A percentile compares a stretch with the other conserved stretches of the same genome.
These are phyloP conservation scores for Metarhizium humberi DNA, from an alignment of 2,329 filamentous ascomycete species.

Conservation along the genomic window DNA sequence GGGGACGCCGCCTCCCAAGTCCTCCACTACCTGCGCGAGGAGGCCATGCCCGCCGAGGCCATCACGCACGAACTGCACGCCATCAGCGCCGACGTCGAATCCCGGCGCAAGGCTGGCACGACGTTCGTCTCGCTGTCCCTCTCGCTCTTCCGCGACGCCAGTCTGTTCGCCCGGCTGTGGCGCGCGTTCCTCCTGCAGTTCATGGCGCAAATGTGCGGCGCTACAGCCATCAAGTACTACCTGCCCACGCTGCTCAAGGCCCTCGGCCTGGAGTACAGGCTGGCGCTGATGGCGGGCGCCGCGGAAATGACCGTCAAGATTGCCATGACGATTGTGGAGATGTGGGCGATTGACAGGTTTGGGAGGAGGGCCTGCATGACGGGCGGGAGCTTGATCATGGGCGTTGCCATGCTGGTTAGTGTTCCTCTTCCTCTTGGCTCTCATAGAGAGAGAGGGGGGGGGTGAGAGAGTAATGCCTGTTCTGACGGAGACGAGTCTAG, in stretches of 20 bases:
- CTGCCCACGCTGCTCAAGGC: slow-evolving; percentile 42
- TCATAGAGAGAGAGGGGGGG: too few species aligned
- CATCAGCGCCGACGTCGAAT: slow-evolving; percentile 35
- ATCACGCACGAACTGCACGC: slow-evolving; percentile 33
- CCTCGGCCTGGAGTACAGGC: slow-evolving; percentile 36
- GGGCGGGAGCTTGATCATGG: slow-evolving; percentile 42
- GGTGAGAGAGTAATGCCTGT: not conserved
- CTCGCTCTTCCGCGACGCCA: slow-evolving; percentile 38
- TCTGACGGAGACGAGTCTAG: slow-evolving; percentile 18
- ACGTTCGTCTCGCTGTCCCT: slow-evolving; percentile 14
- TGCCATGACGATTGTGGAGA: slow-evolving; percentile 44
- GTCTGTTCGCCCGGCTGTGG: slow-evolving; percentile 45
- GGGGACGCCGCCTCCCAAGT: slow-evolving; percentile 31
- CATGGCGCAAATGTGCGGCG: slow-evolving; percentile 51
- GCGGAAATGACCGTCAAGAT: slow-evolving; percentile 50
- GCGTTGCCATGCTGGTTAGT: slow-evolving; percentile 40
- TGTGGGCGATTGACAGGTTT: slow-evolving; percentile 44
- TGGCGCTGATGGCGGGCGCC: slow-evolving; percentile 43
- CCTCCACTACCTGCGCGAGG: slow-evolving; percentile 40
- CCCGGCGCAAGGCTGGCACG: slow-evolving; percentile 19
- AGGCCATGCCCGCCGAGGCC: slow-evolving; percentile 24
- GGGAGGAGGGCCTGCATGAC: slow-evolving; percentile 40
- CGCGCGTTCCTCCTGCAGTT: slow-evolving; percentile 47
- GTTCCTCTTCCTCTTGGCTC: not conserved
- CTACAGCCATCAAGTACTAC: slow-evolving; percentile 52